These are phyloP conservation scores for Chrysanthemum lavandulifolium DNA, from an alignment of 129 eudicot species.

Conservation along the genomic window DNA sequence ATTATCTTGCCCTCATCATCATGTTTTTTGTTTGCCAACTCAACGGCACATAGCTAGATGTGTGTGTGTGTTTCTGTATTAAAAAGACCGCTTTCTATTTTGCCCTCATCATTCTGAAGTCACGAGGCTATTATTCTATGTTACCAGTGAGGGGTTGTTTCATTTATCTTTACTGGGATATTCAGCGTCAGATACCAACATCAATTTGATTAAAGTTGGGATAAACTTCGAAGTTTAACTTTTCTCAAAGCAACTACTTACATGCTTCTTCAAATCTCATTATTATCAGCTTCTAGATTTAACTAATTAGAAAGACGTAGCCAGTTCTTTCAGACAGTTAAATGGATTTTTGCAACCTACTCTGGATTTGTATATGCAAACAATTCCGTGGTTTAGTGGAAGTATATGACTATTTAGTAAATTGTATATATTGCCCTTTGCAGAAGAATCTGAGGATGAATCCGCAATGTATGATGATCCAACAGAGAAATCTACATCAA, in stretches of 20 bases:
- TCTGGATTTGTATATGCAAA: too few species aligned
- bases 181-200: not conserved
- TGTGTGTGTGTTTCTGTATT: too few species aligned
- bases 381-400: not conserved
- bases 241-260: not conserved
- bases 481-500: constrained; percentile 43
- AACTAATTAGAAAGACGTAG: not conserved
- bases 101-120: too few species aligned
- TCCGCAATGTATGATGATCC: constrained; percentile 73
- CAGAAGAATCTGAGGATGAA: constrained; percentile 65
- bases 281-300: not conserved
- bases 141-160: too few species aligned
- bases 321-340: too few species aligned
- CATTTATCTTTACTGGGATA: too few species aligned
- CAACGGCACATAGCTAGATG: too few species aligned
- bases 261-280: not conserved
- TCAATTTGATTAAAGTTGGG: not conserved
- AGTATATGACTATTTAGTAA: not conserved
- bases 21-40: not conserved
- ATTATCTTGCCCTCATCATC: not conserved
- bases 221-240: not conserved
- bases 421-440: not conserved
- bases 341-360: too few species aligned
- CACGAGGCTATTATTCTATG: too few species aligned
- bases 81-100: too few species aligned